A percentile compares a stretch with the other conserved stretches of the same genome.
Evolutionary conservation across 2,329 filamentous ascomycete species (phyloP).

Genomic region (Esteya vermicola): DNA sequence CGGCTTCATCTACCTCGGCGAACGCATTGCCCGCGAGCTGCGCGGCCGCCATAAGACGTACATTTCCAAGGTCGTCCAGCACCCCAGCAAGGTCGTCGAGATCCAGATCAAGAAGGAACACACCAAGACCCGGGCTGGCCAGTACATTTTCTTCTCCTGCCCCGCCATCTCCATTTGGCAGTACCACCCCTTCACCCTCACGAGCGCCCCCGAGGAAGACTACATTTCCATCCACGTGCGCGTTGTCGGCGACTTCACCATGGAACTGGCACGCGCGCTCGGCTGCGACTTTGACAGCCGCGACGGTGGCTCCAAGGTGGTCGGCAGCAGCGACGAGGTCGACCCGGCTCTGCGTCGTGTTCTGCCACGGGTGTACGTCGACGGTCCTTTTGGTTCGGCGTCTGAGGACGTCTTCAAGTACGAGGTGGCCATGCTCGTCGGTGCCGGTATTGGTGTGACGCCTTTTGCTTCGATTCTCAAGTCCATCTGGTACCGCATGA

Average conservation of each 20-base stretch:
- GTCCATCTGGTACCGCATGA: slow-evolving; percentile 89
- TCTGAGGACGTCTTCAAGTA: slow-evolving; percentile 88
- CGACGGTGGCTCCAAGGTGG: slow-evolving; percentile 47
- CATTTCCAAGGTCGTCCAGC: slow-evolving; percentile 79
- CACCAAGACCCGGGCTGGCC: slow-evolving; percentile 66
- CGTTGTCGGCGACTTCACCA: slow-evolving; percentile 72
- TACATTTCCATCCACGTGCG: slow-evolving; percentile 81
- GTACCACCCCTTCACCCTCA: slow-evolving; percentile 78
- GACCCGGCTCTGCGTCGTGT: slow-evolving; percentile 60
- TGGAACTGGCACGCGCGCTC: slow-evolving; percentile 50
- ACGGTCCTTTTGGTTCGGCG: slow-evolving; percentile 73
- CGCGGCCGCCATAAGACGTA: slow-evolving; percentile 72
- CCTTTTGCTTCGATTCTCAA: slow-evolving; percentile 79
- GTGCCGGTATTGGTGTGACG: slow-evolving; percentile 75
- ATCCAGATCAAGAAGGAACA: slow-evolving; percentile 87
- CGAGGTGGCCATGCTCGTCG: slow-evolving; percentile 64
- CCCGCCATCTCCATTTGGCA: slow-evolving; percentile 79
- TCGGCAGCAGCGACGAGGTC: slow-evolving; percentile 46
- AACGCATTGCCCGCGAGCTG: slow-evolving; percentile 64
- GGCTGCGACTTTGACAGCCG: slow-evolving; percentile 59
- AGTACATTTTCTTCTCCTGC: slow-evolving; percentile 84
- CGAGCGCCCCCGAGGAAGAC: slow-evolving; percentile 77
- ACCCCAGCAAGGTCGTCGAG: slow-evolving; percentile 78
- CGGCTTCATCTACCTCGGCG: slow-evolving; percentile 66
- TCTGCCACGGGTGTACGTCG: slow-evolving; percentile 66